Percentiles rank a stretch among this genome's conserved stretches.
Conservation (phyloP, 2,329 filamentous ascomycete species). For the Microdochium bolleyi region DNA sequence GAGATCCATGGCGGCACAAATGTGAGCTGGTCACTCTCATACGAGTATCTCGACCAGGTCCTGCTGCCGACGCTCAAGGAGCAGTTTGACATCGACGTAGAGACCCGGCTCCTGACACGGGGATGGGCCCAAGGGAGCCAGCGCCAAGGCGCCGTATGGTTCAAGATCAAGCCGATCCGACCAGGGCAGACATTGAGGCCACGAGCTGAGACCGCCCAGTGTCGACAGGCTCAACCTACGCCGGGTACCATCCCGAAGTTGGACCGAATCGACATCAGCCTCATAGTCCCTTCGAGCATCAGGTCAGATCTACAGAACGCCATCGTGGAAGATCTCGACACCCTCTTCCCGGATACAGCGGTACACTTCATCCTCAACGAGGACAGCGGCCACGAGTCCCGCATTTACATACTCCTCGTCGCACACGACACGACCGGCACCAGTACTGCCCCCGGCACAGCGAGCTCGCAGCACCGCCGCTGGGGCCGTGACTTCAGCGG, state of each 20-base stretch:
- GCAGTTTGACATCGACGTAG: slow-evolving; percentile 38
- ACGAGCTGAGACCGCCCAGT: slow-evolving; percentile 10
- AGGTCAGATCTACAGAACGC: slow-evolving; percentile 30
- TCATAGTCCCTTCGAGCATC: slow-evolving; percentile 38
- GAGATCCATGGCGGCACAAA: slow-evolving; percentile 53
- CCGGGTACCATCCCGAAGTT: slow-evolving; percentile 14
- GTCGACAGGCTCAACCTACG: slow-evolving; percentile 4
- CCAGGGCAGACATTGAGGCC: slow-evolving; percentile 26
- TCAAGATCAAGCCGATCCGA: slow-evolving; percentile 33
- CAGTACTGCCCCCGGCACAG: background rate
- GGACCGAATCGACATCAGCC: slow-evolving; percentile 38
- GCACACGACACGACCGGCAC: slow-evolving; percentile 33
- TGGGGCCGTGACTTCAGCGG: slow-evolving; percentile 41
- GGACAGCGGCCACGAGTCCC: slow-evolving; percentile 40
- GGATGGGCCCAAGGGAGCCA: slow-evolving; percentile 42
- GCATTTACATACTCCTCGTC: slow-evolving; percentile 50
- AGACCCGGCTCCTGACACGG: slow-evolving; percentile 33
- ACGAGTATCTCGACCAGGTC: slow-evolving; percentile 55
- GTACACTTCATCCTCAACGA: slow-evolving; percentile 37
- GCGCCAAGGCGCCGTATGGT: slow-evolving; percentile 31
- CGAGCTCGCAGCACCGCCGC: slow-evolving; percentile 18
- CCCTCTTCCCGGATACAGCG: slow-evolving; percentile 33
- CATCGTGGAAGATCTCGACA: slow-evolving; percentile 29
- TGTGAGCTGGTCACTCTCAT: slow-evolving; percentile 46
- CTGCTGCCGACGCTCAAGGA: slow-evolving; percentile 45